phyloP scores from a whole-genome alignment of 768 basidiomycete genomes.

The Amanita pseudoporphyria region DNA sequence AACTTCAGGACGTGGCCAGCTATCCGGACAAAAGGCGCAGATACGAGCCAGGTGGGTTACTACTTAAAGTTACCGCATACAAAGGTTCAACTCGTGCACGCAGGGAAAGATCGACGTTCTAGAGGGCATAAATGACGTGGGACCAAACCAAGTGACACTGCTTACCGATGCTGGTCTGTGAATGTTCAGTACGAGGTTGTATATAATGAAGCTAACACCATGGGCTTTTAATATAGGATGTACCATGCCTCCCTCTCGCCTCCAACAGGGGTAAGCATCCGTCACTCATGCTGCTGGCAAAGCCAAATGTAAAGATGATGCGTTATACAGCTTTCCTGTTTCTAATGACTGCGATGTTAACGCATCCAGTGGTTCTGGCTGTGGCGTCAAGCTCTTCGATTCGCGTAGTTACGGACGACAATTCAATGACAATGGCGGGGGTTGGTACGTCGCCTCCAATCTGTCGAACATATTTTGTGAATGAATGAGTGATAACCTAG shows the following conservation, averaged over 20 bases:
- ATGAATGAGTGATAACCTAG: no score
- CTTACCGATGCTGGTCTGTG: conserved; percentile 42
- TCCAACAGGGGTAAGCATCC: conserved; percentile 35
- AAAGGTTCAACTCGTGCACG: background rate
- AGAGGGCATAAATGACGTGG: conserved; percentile 49
- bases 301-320: background rate
- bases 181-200: no score
- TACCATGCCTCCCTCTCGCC: conserved; percentile 38
- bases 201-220: background rate
- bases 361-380: conserved; percentile 40
- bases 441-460: conserved; percentile 52
- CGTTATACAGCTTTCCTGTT: conserved; percentile 22
- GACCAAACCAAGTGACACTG: conserved; percentile 41
- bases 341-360: conserved; percentile 40
- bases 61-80: background rate
- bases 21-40: conserved; percentile 41
- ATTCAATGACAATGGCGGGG: conserved; percentile 53
- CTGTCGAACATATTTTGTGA: no score
- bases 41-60: conserved; percentile 27
- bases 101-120: conserved; percentile 45
- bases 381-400: conserved; percentile 37
- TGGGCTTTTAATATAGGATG: conserved; percentile 26
- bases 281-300: background rate
- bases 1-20: conserved; percentile 39
- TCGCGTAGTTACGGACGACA: conserved; percentile 42